These are phyloP conservation scores for Ramalina peruviana DNA, from an alignment of 495 filamentous ascomycete species.

Conservation along the genomic window DNA sequence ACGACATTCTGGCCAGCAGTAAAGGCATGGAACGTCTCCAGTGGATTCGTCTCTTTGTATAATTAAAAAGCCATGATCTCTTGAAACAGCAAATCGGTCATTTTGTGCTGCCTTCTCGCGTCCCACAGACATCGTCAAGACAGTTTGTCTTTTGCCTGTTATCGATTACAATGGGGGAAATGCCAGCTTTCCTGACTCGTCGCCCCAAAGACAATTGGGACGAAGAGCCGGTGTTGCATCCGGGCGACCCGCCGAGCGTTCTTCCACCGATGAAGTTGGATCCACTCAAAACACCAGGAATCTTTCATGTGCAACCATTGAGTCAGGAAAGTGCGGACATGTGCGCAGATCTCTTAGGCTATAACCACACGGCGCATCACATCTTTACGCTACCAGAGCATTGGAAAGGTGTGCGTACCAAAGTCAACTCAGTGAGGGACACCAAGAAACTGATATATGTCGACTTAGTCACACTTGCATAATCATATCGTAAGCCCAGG, in stretches of 20 bases:
- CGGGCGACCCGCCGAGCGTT: no score
- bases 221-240: no score
- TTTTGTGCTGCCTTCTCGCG: no score
- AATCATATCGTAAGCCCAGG: neutral
- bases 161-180: no score
- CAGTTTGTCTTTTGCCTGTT: no score
- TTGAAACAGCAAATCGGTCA: no score
- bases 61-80: neutral
- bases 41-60: no score
- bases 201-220: no score
- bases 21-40: no score
- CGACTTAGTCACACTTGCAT: slow-evolving; percentile 1
- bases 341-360: neutral
- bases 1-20: no score
- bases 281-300: slow-evolving; percentile 4
- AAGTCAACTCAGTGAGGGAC: neutral
- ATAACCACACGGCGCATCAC: slow-evolving; percentile 2
- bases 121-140: no score
- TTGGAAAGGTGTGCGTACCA: neutral
- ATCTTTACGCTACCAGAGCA: slow-evolving; percentile 5
- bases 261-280: neutral
- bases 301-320: neutral
- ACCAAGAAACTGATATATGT: neutral
- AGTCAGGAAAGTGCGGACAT: neutral
- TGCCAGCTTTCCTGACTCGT: no score